Conservation (phyloP, 768 basidiomycete species). For the Boletus patriciae region DNA sequence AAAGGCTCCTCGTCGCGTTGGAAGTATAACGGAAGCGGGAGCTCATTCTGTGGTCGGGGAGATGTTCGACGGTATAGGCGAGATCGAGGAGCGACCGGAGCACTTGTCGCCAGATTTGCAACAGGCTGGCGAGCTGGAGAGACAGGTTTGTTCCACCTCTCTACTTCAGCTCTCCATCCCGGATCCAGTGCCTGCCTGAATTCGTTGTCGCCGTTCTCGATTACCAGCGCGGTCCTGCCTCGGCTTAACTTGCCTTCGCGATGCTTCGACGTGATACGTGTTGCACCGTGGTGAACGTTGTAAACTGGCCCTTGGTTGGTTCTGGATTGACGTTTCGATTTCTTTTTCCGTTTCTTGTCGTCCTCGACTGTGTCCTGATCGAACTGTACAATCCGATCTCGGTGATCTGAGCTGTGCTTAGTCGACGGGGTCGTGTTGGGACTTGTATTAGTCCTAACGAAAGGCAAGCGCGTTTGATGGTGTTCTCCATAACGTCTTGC, state of each 20-base stretch:
- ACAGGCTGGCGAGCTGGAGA: constrained; percentile 14
- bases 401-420: constrained; percentile 9
- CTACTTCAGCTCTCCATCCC: constrained; percentile 32
- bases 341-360: constrained; percentile 23
- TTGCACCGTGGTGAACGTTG: constrained; percentile 38
- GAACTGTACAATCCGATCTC: constrained; percentile 7
- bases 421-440: constrained; percentile 6
- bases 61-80: constrained; percentile 17
- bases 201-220: constrained; percentile 46
- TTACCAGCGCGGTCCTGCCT: constrained; percentile 34
- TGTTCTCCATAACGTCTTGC: constrained; percentile 33
- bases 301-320: constrained; percentile 37
- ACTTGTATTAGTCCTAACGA: constrained; percentile 20
- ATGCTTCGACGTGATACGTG: constrained; percentile 37
- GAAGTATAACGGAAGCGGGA: constrained; percentile 17
- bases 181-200: constrained; percentile 46
- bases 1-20: constrained; percentile 10
- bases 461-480: constrained; percentile 43
- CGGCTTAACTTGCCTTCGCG: constrained; percentile 7
- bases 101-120: constrained; percentile 2
- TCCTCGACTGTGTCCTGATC: constrained; percentile 7
- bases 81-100: constrained; percentile 7
- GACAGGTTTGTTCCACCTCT: constrained; percentile 32
- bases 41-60: constrained; percentile 9
- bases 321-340: constrained; percentile 28